Base-by-base conservation (phyloP, 495 filamentous ascomycete genomes). In the Thozetella sp. region DNA sequence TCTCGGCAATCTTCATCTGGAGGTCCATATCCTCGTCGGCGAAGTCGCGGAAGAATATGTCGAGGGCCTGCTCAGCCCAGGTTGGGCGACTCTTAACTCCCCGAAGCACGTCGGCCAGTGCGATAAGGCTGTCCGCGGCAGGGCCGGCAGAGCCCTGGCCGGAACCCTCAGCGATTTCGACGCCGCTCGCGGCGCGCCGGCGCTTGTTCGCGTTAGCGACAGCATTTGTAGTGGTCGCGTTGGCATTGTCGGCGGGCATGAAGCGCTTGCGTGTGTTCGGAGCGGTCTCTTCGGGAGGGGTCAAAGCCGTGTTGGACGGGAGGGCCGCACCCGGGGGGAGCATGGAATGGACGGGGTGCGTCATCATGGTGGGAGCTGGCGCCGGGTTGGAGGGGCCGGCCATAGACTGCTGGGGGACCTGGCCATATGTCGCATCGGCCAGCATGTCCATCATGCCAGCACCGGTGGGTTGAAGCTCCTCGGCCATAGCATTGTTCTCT, bases 1-100 rank as follows among this genome's bases (percentile, higher is more conserved):
- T 82, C 66, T 82, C 79, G 10, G 79, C 77, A 13, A 82, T 80
- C 70, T 80, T 81, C 13, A 82, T 65, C 69, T 81, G 77, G 50
- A 82, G 59, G 55, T 82, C 79, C 30, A 72, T 65, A 53, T 82
- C 79, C 55, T 82, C 79, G 34, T 68, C 69, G 51, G 66, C 61
- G 45, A 82, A 82, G 26, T 82, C 79, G 23, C 69, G 69, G 60
- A 82, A 82, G 59, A 82, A 76, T 9, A 80, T 71, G 52, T 82
- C 79, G 20, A 82, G 65, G 0, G 79, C 79, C 64, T 80, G 78
- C 57, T 82, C 79, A 2, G 75, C 63, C 78, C 78, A 82, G 25
- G 60, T 67, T 0, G 69, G 68, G 9, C 62, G 60, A 30, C 22
- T 37, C 34, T 53, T 55, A 27, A 53, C 15, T 61, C 63, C 12